phyloP scores from a whole-genome alignment of 805 yeast genomes.

The Metschnikowia similis region DNA sequence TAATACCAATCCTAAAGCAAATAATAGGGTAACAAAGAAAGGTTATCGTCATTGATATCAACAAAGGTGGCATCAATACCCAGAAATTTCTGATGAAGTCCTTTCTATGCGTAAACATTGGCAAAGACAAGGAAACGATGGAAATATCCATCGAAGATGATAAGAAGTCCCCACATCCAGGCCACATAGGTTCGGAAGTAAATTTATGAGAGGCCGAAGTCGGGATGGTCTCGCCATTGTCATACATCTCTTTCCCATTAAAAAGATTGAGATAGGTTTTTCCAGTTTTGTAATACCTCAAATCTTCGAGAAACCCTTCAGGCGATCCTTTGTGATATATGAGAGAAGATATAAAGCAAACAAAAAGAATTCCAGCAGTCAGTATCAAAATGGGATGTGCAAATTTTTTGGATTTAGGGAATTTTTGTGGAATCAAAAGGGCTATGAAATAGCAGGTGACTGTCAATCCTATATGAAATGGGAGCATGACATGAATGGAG shows the following conservation, averaged over 20 bases:
- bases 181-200: constrained; percentile 45
- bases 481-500: constrained; percentile 49
- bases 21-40: constrained; percentile 69
- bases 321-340: constrained; percentile 40
- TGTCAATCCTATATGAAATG: constrained; percentile 59
- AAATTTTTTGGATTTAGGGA: constrained; percentile 45
- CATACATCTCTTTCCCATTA: constrained; percentile 30
- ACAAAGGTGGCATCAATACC: constrained; percentile 55
- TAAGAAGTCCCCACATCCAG: constrained; percentile 80
- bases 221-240: constrained; percentile 23
- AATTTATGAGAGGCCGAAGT: constrained; percentile 1
- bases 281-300: constrained; percentile 63
- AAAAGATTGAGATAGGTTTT: constrained; percentile 59
- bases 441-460: constrained; percentile 53
- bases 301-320: constrained; percentile 48
- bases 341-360: constrained; percentile 56
- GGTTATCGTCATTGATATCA: constrained; percentile 51
- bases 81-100: constrained; percentile 60
- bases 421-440: constrained; percentile 39
- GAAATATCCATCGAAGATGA: constrained; percentile 70
- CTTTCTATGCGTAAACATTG: constrained; percentile 69
- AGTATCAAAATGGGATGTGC: constrained; percentile 71
- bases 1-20: constrained; percentile 61
- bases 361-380: constrained; percentile 59
- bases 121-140: constrained; percentile 69